These are phyloP conservation scores for Leccinum boreale DNA, from an alignment of 768 basidiomycete species.

Conservation along the genomic window DNA sequence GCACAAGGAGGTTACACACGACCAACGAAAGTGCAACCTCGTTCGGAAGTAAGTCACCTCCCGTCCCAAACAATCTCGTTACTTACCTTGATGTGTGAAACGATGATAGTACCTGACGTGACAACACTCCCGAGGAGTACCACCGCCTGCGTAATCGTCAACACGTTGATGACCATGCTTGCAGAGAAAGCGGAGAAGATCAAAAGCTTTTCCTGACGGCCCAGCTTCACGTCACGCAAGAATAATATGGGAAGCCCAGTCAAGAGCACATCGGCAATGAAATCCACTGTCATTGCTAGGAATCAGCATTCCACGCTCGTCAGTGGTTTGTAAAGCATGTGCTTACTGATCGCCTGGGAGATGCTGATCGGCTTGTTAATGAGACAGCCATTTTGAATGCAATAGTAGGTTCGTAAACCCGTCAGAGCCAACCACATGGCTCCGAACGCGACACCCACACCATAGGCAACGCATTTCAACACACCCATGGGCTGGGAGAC, in stretches of 20 bases:
- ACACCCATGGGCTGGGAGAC: background rate
- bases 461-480: background rate
- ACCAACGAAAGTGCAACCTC: background rate
- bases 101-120: background rate
- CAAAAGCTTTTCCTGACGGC: background rate
- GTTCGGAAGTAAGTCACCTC: background rate
- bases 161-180: background rate
- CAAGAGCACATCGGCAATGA: background rate
- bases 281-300: background rate
- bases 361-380: background rate
- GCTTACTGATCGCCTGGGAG: background rate
- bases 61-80: background rate
- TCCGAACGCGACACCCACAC: background rate
- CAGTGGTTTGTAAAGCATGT: background rate
- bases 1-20: background rate
- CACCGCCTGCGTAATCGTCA: background rate
- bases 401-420: background rate
- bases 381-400: background rate
- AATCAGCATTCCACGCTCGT: background rate
- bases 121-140: background rate
- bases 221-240: constrained; percentile 1
- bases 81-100: constrained; percentile 3
- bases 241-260: constrained; percentile 1
- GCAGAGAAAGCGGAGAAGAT: background rate
- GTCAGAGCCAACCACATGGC: background rate